These are phyloP conservation scores for Closterium sp. DNA, from an alignment of 139 green algal species.

Conservation along the genomic window DNA sequence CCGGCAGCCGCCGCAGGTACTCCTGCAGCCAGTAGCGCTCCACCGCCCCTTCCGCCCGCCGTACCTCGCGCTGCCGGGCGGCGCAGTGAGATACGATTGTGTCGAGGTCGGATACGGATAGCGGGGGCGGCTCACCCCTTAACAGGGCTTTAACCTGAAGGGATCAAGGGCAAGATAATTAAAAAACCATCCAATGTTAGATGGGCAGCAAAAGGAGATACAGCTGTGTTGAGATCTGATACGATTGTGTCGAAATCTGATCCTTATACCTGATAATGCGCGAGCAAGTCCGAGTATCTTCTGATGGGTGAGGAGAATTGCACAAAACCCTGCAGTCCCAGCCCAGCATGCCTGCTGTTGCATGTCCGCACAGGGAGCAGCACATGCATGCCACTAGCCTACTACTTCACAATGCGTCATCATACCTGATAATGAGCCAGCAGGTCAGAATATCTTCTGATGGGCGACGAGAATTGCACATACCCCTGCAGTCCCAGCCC, in stretches of 20 bases:
- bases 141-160: not conserved
- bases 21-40: not conserved
- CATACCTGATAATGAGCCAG: no score
- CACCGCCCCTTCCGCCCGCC: not conserved
- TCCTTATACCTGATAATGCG: not conserved
- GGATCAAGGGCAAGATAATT: no score
- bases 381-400: no score
- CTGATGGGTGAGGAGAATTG: no score
- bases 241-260: not conserved
- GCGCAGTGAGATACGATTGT: not conserved
- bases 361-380: no score
- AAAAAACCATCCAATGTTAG: no score
- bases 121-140: not conserved
- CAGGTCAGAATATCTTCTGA: not conserved
- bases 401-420: no score
- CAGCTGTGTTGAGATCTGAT: no score
- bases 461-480: slow-evolving; percentile 59
- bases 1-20: not conserved
- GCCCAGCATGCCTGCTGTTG: no score
- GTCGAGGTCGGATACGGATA: not conserved
- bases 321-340: no score
- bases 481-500: slow-evolving; percentile 54
- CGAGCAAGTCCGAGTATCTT: no score
- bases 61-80: not conserved
- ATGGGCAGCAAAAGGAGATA: no score